Evolutionary conservation across 495 filamentous ascomycete species (phyloP).

Genomic region (Aspergillus indologenus): DNA sequence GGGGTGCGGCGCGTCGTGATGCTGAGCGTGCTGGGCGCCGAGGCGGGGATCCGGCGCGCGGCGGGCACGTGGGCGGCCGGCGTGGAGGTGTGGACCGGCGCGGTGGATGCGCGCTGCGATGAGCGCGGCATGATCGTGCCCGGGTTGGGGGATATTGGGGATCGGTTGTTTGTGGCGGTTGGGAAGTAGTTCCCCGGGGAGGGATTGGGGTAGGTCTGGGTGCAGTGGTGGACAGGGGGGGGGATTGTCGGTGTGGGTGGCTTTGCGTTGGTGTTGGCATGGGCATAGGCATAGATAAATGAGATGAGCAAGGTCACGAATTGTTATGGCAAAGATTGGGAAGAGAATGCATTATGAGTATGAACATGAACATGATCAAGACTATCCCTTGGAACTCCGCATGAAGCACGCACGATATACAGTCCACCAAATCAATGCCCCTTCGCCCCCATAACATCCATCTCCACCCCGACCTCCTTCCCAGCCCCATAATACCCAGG

Average conservation of each 20-base stretch:
- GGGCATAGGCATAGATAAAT: no score
- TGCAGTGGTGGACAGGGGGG: no score
- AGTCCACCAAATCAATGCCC: background rate
- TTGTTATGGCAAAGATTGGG: no score
- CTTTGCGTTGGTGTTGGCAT: no score
- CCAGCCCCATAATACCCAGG: background rate
- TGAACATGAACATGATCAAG: no score
- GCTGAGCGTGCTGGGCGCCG: conserved; percentile 70
- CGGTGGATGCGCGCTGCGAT: conserved; percentile 68
- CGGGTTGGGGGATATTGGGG: conserved; percentile 87
- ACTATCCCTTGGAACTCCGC: no score
- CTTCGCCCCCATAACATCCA: background rate
- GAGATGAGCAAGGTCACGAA: no score
- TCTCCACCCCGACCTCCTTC: background rate
- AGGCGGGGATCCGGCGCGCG: conserved; percentile 61
- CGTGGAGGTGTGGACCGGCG: conserved; percentile 80
- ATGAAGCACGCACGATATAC: no score
- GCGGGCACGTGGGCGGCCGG: conserved; percentile 71
- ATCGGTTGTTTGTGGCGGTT: conserved; percentile 87
- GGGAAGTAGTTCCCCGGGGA: conserved; percentile 61
- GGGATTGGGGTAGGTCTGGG: no score
- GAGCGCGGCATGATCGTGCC: conserved; percentile 86
- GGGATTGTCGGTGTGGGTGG: no score
- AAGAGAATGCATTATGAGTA: no score
- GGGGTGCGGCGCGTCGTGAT: conserved; percentile 78